Percentiles rank a stretch among this genome's conserved stretches.
These are phyloP conservation scores for Cercospora sesami DNA, from an alignment of 2,329 filamentous ascomycete species.

Conservation along the genomic window DNA sequence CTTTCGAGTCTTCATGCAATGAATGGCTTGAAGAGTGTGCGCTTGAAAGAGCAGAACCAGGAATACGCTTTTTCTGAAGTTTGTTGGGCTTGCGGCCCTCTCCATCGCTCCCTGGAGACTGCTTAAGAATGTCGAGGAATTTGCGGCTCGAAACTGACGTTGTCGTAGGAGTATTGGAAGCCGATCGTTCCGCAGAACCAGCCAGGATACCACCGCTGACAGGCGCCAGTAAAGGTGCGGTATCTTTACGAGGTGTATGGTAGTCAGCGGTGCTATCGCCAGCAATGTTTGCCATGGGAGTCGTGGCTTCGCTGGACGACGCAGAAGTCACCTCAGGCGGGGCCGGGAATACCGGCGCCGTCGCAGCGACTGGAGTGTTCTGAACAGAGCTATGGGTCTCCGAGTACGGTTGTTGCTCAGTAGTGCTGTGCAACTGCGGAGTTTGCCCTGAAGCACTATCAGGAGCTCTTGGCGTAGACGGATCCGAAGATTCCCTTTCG, in stretches of 20 bases:
- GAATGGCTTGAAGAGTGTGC: constrained; percentile 88
- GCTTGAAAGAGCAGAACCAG: constrained; percentile 76
- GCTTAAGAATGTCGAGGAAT: constrained; percentile 68
- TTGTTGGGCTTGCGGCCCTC: constrained; percentile 75
- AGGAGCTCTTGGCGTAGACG: constrained; percentile 49
- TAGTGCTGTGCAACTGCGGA: background rate
- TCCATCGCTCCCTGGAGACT: constrained; percentile 60
- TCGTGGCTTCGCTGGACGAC: constrained; percentile 43
- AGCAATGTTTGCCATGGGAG: constrained; percentile 36
- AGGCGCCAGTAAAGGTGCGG: constrained; percentile 41
- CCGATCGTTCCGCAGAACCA: constrained; percentile 31
- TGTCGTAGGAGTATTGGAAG: constrained; percentile 33
- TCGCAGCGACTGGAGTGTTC: constrained; percentile 31
- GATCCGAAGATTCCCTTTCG: constrained; percentile 52
- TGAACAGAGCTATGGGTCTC: constrained; percentile 34
- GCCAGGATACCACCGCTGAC: constrained; percentile 24
- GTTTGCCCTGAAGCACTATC: constrained; percentile 6
- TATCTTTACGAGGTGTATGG: constrained; percentile 38
- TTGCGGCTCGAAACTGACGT: constrained; percentile 30
- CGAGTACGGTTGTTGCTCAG: constrained; percentile 28
- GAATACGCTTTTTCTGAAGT: constrained; percentile 81
- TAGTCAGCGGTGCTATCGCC: constrained; percentile 37
- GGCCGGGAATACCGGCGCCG: constrained; percentile 36
- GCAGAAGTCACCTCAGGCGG: constrained; percentile 44
- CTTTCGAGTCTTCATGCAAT: constrained; percentile 37